phyloP scores from a whole-genome alignment of 306 rosid genomes.

The Quercus glauca region DNA sequence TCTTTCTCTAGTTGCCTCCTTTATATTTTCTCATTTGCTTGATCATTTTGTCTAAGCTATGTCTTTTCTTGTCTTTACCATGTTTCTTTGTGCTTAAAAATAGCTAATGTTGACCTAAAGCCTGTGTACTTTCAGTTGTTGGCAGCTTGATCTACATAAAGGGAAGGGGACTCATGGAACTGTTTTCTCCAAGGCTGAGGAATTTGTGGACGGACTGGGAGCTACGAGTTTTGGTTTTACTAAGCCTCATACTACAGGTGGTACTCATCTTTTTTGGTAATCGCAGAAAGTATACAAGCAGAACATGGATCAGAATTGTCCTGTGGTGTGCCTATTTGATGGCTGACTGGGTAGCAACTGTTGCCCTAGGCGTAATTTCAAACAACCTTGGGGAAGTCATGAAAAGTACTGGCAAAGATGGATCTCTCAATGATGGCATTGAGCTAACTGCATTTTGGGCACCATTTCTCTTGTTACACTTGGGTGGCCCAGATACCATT shows the following conservation, averaged over 20 bases:
- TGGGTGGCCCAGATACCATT: constrained; percentile 14
- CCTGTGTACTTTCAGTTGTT: too few relatives aligned
- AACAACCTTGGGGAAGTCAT: background rate
- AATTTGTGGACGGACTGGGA: background rate
- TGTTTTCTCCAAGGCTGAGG: background rate
- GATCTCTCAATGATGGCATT: background rate
- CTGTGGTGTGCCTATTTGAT: background rate
- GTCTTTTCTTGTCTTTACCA: too few relatives aligned
- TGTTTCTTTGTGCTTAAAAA: too few relatives aligned
- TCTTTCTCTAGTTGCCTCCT: too few relatives aligned
- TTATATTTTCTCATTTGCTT: too few relatives aligned
- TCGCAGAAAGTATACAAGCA: background rate
- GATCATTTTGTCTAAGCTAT: too few relatives aligned
- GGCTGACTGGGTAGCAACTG: background rate
- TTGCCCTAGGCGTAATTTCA: background rate
- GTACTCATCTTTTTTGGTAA: background rate
- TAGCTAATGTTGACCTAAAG: too few relatives aligned
- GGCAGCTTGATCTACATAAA: background rate
- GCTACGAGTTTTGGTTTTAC: background rate
- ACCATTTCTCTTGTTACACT: background rate
- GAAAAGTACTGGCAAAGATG: background rate
- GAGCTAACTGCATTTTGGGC: background rate
- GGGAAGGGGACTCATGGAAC: background rate
- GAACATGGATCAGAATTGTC: background rate
- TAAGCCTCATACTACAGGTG: background rate